These are phyloP conservation scores for Stachybotrys echinatus DNA, from an alignment of 2,329 filamentous ascomycete species.

Conservation along the genomic window DNA sequence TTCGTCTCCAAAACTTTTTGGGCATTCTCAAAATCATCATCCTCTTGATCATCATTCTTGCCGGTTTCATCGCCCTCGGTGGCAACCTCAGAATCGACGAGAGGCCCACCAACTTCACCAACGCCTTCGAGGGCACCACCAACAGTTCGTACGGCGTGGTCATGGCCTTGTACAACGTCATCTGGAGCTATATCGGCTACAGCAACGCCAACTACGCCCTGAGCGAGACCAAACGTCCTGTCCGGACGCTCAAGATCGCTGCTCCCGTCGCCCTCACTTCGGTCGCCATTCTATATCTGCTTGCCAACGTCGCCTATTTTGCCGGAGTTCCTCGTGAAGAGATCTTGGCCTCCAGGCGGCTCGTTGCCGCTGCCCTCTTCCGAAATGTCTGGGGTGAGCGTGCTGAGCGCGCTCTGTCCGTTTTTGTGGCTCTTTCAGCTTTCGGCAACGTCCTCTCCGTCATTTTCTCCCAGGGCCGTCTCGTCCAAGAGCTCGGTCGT, in stretches of 20 bases:
- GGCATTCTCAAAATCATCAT: slow-evolving; percentile 63
- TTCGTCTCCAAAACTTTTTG: slow-evolving; percentile 62
- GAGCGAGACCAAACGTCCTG: slow-evolving; percentile 61
- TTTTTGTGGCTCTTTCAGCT: slow-evolving; percentile 63
- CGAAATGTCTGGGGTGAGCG: slow-evolving; percentile 47
- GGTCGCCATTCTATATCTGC: slow-evolving; percentile 58
- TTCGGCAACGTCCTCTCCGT: slow-evolving; percentile 64
- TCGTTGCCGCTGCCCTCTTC: slow-evolving; percentile 51
- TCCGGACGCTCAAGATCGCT: slow-evolving; percentile 60
- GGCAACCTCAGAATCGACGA: slow-evolving; percentile 53
- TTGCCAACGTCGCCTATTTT: slow-evolving; percentile 64
- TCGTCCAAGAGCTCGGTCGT: slow-evolving; percentile 61
- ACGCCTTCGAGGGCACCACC: slow-evolving; percentile 61
- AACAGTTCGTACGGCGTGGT: slow-evolving; percentile 62
- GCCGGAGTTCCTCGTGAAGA: slow-evolving; percentile 50
- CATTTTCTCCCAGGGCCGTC: slow-evolving; percentile 62
- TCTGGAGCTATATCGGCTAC: slow-evolving; percentile 66
- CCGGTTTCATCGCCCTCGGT: slow-evolving; percentile 56
- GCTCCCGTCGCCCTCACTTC: slow-evolving; percentile 54
- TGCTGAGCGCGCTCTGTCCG: slow-evolving; percentile 55
- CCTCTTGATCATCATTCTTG: slow-evolving; percentile 59
- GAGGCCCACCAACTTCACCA: slow-evolving; percentile 57
- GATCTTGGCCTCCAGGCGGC: slow-evolving; percentile 44
- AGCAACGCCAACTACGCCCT: slow-evolving; percentile 64
- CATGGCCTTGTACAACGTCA: slow-evolving; percentile 67